phyloP scores from a whole-genome alignment of 2,329 filamentous ascomycete species.

The Pyrenophora tritici-repentis region DNA sequence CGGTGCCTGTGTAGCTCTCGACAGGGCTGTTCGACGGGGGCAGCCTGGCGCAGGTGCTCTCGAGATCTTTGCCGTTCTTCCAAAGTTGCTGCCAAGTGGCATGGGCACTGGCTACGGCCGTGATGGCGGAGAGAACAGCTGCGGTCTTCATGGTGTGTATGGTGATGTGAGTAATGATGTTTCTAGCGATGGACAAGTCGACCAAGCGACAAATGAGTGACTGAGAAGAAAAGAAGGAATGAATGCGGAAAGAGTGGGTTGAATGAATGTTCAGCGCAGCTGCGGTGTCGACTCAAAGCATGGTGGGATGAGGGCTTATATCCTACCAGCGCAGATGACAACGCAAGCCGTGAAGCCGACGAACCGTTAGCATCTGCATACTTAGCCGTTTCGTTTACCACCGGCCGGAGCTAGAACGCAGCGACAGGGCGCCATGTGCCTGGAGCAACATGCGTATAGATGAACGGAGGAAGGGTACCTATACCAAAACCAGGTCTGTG shows the following conservation, averaged over 20 bases:
- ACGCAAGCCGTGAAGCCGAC: conserved; percentile 21
- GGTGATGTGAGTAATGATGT: conserved; percentile 5
- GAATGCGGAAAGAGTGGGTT: conserved; percentile 24
- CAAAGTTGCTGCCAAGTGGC: conserved; percentile 40
- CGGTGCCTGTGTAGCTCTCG: conserved; percentile 38
- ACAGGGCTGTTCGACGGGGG: conserved; percentile 37
- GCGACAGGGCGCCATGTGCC: conserved; percentile 26
- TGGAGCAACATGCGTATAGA: conserved; percentile 27
- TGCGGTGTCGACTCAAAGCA: conserved; percentile 24
- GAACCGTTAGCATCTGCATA: conserved; percentile 23
- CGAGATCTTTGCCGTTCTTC: conserved; percentile 38
- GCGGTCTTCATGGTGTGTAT: conserved; percentile 31
- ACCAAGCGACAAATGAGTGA: conserved; percentile 32
- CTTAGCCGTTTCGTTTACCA: conserved; percentile 36
- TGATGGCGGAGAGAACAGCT: conserved; percentile 33
- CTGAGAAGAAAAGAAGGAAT: conserved; percentile 21
- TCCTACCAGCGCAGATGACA: conserved; percentile 10
- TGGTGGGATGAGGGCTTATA: conserved; percentile 28
- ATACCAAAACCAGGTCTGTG: conserved; percentile 12
- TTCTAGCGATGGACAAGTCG: conserved; percentile 22
- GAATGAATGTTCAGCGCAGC: conserved; percentile 42
- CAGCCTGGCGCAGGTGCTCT: conserved; percentile 36
- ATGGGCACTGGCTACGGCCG: conserved; percentile 35
- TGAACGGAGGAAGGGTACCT: conserved; percentile 23
- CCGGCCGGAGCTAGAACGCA: conserved; percentile 23